phyloP scores from a whole-genome alignment of 495 filamentous ascomycete genomes.

The Penicillium verhagenii region DNA sequence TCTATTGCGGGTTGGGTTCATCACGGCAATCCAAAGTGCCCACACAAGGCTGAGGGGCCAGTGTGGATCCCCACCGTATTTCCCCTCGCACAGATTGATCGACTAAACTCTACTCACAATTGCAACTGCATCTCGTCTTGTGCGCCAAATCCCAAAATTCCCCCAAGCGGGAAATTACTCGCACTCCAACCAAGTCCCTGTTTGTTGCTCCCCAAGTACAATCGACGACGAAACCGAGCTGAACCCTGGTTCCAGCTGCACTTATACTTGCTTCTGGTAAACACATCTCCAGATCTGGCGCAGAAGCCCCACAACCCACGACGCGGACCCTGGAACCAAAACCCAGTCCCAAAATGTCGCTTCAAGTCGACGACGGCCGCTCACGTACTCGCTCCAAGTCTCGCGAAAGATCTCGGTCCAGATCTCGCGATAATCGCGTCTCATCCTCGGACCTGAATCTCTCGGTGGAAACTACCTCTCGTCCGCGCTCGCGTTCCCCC shows the following conservation, averaged over 20 bases:
- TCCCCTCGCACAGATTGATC: conserved; percentile 10
- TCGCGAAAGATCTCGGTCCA: conserved; percentile 40
- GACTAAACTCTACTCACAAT: conserved; percentile 8
- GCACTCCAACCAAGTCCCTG: not conserved
- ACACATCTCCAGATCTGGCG: conserved; percentile 18
- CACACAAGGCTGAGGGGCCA: not conserved
- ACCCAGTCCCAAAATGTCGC: conserved; percentile 36
- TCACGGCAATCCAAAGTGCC: too few relatives aligned
- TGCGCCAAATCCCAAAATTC: not conserved
- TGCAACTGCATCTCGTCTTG: not conserved
- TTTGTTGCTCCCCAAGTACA: not conserved
- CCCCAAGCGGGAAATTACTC: not conserved
- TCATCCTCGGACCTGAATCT: not conserved
- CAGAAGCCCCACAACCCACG: not conserved
- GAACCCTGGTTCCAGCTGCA: too few relatives aligned
- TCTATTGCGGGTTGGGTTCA: not conserved
- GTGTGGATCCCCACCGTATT: not conserved
- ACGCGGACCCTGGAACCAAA: conserved; percentile 10
- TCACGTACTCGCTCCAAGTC: conserved; percentile 62
- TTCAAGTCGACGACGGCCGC: conserved; percentile 57
- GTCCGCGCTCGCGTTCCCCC: conserved; percentile 8
- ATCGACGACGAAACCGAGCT: too few relatives aligned
- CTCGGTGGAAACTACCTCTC: conserved; percentile 31
- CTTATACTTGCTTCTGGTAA: conserved; percentile 11
- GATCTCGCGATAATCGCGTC: conserved; percentile 46